Percentiles rank a stretch among this genome's conserved stretches.
These are phyloP conservation scores for Pelargonium citronellum DNA, from an alignment of 441 rosid species.

Conservation along the genomic window DNA sequence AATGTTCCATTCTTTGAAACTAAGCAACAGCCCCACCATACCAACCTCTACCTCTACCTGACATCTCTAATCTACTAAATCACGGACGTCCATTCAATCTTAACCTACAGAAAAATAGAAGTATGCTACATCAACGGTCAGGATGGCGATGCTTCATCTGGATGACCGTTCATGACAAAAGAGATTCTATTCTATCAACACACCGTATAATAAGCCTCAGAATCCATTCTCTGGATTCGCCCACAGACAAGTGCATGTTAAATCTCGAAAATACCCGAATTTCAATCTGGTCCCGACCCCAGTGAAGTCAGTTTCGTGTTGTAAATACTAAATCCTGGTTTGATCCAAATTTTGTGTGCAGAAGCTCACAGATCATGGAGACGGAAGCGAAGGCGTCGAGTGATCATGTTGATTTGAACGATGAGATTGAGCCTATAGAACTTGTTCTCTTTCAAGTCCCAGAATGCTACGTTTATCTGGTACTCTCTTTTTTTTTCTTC, in stretches of 20 bases:
- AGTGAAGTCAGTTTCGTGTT: constrained; percentile 4
- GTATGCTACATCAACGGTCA: background rate
- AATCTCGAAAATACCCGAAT: background rate
- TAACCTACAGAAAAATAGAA: background rate
- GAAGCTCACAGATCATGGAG: constrained; percentile 36
- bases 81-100: constrained; percentile 24
- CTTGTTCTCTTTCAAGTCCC: constrained; percentile 76
- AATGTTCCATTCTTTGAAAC: constrained; percentile 13
- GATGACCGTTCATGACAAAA: background rate
- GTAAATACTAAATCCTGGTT: background rate
- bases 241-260: background rate
- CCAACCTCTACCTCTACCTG: constrained; percentile 15
- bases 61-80: background rate
- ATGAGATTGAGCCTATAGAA: constrained; percentile 59
- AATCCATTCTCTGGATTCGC: background rate
- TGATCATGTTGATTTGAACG: constrained; percentile 38
- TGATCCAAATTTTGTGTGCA: background rate
- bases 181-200: background rate
- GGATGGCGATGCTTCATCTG: background rate
- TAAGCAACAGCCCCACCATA: constrained; percentile 14
- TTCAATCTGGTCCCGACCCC: constrained; percentile 4
- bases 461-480: constrained; percentile 92
- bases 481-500: constrained; percentile 13
- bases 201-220: background rate
- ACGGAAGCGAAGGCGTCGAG: constrained; percentile 30